Percentiles rank a stretch among this genome's conserved stretches.
These are phyloP conservation scores for Cenchrus fungigraminus DNA, from an alignment of 176 grass and related monocot species.

Conservation along the genomic window DNA sequence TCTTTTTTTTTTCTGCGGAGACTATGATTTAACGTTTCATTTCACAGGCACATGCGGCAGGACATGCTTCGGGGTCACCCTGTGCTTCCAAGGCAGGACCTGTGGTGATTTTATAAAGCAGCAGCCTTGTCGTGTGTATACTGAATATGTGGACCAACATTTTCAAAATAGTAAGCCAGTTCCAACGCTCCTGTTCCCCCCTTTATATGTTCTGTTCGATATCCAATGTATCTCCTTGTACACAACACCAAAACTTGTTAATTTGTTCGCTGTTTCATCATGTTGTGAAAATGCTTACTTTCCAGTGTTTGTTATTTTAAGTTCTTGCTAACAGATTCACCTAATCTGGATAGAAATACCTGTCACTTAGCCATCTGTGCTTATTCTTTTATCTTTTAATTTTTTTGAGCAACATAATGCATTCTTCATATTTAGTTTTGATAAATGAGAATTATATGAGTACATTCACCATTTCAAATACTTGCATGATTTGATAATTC, in stretches of 20 bases:
- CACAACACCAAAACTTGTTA: neutral
- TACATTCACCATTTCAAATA: neutral
- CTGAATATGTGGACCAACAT: constrained; percentile 95
- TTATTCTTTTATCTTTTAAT: neutral
- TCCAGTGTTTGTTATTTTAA: neutral
- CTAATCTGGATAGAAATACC: neutral
- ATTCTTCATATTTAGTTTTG: neutral
- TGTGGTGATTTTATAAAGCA: constrained; percentile 27
- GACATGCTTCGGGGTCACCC: constrained; percentile 27
- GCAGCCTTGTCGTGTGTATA: constrained; percentile 21
- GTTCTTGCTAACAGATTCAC: neutral
- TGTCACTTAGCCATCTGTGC: neutral
- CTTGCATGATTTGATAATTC: neutral
- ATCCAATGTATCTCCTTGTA: constrained; percentile 7
- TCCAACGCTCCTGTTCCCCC: neutral
- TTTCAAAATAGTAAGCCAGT: constrained; percentile 90
- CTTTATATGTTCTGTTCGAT: constrained; percentile 10
- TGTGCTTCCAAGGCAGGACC: neutral
- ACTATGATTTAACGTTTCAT: neutral
- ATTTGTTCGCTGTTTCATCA: constrained; percentile 4
- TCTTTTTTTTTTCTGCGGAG: neutral
- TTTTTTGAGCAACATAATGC: neutral
- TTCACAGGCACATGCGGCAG: neutral
- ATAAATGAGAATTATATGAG: neutral
- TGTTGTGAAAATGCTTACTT: neutral